Evolutionary conservation across 2,329 filamentous ascomycete genomes (phyloP).

Genomic region (Ceratocystis albifundus): DNA sequence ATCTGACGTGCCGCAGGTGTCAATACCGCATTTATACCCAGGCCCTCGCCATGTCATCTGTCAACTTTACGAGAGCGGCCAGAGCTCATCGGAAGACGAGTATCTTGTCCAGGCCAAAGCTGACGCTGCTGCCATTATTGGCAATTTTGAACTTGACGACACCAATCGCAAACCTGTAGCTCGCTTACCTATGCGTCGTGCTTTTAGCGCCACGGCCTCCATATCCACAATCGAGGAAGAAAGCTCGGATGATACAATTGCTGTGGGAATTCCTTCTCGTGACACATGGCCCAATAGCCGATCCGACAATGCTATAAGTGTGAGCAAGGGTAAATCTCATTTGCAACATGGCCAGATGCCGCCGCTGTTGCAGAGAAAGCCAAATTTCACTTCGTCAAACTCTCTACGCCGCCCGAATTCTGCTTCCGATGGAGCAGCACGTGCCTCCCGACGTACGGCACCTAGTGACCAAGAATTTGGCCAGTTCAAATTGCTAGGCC

Average conservation of each 20-base stretch:
- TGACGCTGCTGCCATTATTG: conserved; percentile 18
- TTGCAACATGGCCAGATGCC: background rate
- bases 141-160: conserved; percentile 12
- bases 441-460: conserved; percentile 2
- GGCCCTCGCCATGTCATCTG: conserved; percentile 12
- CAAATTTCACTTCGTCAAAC: conserved; percentile 8
- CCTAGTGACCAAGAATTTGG: background rate
- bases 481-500: background rate
- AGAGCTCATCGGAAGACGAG: conserved; percentile 18
- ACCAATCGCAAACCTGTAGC: background rate
- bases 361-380: conserved; percentile 14
- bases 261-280: conserved; percentile 12
- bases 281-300: conserved; percentile 21
- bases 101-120: conserved; percentile 19
- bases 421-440: background rate
- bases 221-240: conserved; percentile 23
- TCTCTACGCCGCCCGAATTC: conserved; percentile 2
- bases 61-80: conserved; percentile 17
- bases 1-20: background rate
- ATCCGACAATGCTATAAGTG: background rate
- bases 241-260: conserved; percentile 23
- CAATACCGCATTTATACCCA: background rate
- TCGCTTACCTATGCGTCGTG: conserved; percentile 7
- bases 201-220: conserved; percentile 15
- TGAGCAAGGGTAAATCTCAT: background rate